Evolutionary conservation across 108 stramenopile genomes (phyloP), one percentile per base, ranked within the genome.

Genomic region (Cyclotella cryptica): DNA sequence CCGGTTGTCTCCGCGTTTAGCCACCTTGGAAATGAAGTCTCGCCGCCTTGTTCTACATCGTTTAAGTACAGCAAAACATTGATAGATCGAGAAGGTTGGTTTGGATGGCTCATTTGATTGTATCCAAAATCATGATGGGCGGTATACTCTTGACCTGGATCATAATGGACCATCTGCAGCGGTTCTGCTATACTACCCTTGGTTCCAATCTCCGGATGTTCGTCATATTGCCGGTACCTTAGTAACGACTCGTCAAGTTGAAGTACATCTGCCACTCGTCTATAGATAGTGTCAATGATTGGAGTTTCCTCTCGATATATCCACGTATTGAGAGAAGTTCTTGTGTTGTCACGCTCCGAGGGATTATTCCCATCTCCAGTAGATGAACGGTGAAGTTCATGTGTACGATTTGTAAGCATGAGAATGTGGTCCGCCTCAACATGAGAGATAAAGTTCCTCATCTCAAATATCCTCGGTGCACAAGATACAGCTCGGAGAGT

Each of bases 61-160:
- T 95, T 95, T 71, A 95, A 77, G 65, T 97, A 97, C 30, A 97
- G 71, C 41, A 97, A 54, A 6, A 97, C 44, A 0, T 93, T 96
- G 3, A 85, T 75, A 74, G 87, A 94, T 27, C 92, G 80, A 18
- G 87, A 85, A 13, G 86, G 89, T 51, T 91, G 85, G 28, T 77
- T 13, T 18, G 53, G 18, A 47, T 87, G 63, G 35, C 83, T 70
- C 62, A 91, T 83, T 22, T 66, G 29, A 18, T 84, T 39, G 42
- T 86, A 83, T 17, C 88, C 96, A 83, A 95, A 97, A 52, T 95
- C 96, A 74, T 97, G 96, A 77, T 97, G 96, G 28, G 94, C 78
- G 0, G 94, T 95, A 68, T 97, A 97, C 69, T 94, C 90, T 65
- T 97, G 94, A 0, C 65, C 75, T 0, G 61, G 44, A 26, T 71